Percentiles rank a stretch among this genome's conserved stretches.
phyloP scores from a whole-genome alignment of 371 early-diverging fungal genomes.

The Apophysomyces trapeziformis region DNA sequence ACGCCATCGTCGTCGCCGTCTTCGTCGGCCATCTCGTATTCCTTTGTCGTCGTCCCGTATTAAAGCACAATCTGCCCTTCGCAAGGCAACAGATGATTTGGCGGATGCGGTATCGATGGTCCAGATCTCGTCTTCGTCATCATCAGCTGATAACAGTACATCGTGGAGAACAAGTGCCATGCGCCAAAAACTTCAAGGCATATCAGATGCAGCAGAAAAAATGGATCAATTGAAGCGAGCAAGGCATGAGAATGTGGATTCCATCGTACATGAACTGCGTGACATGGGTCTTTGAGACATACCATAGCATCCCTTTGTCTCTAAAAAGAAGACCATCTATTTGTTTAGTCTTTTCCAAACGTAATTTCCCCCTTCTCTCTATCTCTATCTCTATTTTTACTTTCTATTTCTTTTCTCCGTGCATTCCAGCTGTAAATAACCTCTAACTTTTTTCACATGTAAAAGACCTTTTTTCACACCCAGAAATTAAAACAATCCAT shows the following conservation, averaged over 20 bases:
- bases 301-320: not conserved
- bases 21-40: slow-evolving; percentile 12
- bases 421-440: slow-evolving; percentile 7
- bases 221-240: slow-evolving; percentile 13
- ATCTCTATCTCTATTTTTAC: not conserved
- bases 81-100: slow-evolving; percentile 15
- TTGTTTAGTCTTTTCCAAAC: not conserved
- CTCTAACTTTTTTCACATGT: slow-evolving; percentile 3
- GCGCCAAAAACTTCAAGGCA: slow-evolving; percentile 13
- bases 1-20: not conserved
- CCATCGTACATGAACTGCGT: slow-evolving; percentile 8
- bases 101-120: slow-evolving; percentile 18
- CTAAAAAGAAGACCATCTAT: not conserved
- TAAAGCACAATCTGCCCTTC: slow-evolving; percentile 2
- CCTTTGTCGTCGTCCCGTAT: slow-evolving; percentile 13
- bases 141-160: not conserved
- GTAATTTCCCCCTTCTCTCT: no score
- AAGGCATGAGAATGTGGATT: slow-evolving; percentile 7
- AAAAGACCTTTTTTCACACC: slow-evolving; percentile 3
- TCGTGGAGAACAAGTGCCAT: slow-evolving; percentile 9
- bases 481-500: not conserved
- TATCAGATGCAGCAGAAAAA: slow-evolving; percentile 5
- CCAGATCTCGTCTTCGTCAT: not conserved
- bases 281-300: slow-evolving; percentile 10
- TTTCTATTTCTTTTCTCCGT: not conserved